Evolutionary conservation across 345 rosid genomes (phyloP), one percentile per base, ranked within the genome.

Genomic region (Barbarea vulgaris): DNA sequence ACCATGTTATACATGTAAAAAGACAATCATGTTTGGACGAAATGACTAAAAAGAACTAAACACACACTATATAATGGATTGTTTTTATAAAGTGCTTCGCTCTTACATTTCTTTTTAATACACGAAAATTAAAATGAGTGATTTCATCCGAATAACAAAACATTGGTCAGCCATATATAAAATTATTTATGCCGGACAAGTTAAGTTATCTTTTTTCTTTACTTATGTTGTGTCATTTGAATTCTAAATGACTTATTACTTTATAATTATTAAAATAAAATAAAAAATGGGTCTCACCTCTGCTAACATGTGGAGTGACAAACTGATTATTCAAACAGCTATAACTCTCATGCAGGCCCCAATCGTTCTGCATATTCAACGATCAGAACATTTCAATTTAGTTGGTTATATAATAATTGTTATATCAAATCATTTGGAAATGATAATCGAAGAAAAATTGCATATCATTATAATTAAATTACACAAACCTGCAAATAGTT

Each of bases 311-410:
- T 58, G 77, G 73, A 66, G 77, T 65, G 61, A 66, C 72, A 70
- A 70, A 44, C 21, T 77, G 76, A 64, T 53, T 64, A 42, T 83
- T 83, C 79, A 72, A 67, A 81, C 83, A 87, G 74, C 84, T 84
- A 77, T 81, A 84, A 77, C 80, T 72, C 85, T 83, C 91, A 47
- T 85, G 79, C 77, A 81, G 79, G 52, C 72, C 85, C 90, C 94
- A 85, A 41, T 81, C 78, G 68, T 86, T 79, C 95, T 93, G 87
- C 44, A 74, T 22, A 24, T 64, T 54, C 69, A 21, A 27, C 64
- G 18, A 64, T 70, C 66, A 42, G 21, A 18, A 61, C 15, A 22
- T 18, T 51, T 41, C n/a, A 68, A 31, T 37, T 14, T 30, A 61
- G 46, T 25, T 66, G 62, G 3, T 17, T 19, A 2, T 39, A 1